Base-by-base conservation (phyloP, 2,329 filamentous ascomycete genomes). In the Cercospora sp. region DNA sequence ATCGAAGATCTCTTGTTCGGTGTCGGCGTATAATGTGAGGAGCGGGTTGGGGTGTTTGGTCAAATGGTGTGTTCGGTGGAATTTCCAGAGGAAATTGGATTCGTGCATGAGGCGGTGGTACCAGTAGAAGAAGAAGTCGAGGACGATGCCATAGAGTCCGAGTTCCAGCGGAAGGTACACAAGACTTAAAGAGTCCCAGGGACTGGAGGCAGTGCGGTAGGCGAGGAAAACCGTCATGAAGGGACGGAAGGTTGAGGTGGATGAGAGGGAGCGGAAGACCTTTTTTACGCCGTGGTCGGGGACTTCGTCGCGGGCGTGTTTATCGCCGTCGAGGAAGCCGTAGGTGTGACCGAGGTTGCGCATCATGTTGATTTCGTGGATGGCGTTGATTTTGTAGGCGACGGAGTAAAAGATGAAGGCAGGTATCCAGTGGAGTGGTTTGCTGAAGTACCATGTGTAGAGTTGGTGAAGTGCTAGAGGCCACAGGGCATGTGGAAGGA, bases 121-220 rank as follows among this genome's bases (percentile, higher is more conserved):
- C 70, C 68, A 72, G 72, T 82, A 82, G 72, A 81, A 82, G 79
- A 79, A 83, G 65, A 83, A 82, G 71, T 83, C 82, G 5, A 83
- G 75, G 7, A 83, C 72, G 59, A 83, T 78, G 10, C 77, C 77
- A 65, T 83, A 83, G 0, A 82, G 68, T 0, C 80, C 80, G 9
- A 81, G 74, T 42, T 82, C 79, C 3, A 82, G 33, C 0, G 78
- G 73, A 76, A 79, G 79, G 60, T 60, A 69, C 12, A 67, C 67
- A 74, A 78, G 79, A 31, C 60, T 60, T 13, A 62, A 23, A 31
- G 30, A 39, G 30, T 62, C 20, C 26, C 28, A 57, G 6, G 61
- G 45, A 18, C 23, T 36, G 13, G 53, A 39, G 16, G 61, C 58
- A 53, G 59, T 60, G 7, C 68, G 68, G 67, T 72, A 73, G 30